phyloP scores from a whole-genome alignment of 2,329 filamentous ascomycete species.

The Hypocreales sp. region DNA sequence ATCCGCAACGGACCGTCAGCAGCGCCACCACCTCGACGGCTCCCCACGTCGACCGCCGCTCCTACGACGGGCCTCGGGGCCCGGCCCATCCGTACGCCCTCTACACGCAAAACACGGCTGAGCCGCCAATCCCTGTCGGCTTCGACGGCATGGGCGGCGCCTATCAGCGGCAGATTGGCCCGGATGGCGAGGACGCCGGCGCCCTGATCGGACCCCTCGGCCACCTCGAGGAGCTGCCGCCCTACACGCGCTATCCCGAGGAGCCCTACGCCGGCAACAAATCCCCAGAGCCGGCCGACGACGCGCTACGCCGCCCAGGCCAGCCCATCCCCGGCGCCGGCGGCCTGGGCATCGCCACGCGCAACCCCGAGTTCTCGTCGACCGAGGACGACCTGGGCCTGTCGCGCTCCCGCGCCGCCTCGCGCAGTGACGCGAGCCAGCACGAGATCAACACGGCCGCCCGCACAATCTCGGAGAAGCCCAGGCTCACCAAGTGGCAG shows the following conservation, averaged over 20 bases:
- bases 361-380: constrained; percentile 47
- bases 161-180: constrained; percentile 59
- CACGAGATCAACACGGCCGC: constrained; percentile 39
- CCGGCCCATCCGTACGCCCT: constrained; percentile 77
- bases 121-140: constrained; percentile 46
- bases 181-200: constrained; percentile 72
- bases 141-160: constrained; percentile 52
- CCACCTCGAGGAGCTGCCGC: constrained; percentile 80
- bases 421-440: constrained; percentile 35
- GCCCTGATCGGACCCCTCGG: constrained; percentile 80
- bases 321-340: constrained; percentile 38
- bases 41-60: constrained; percentile 15
- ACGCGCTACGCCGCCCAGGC: constrained; percentile 2
- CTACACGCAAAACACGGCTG: constrained; percentile 56
- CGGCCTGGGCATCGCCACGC: constrained; percentile 43
- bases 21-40: constrained; percentile 57
- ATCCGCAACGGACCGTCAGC: constrained; percentile 58
- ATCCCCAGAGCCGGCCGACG: constrained; percentile 11
- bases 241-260: constrained; percentile 81
- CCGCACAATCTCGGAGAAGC: constrained; percentile 29
- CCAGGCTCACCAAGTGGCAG: constrained; percentile 33
- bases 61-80: constrained; percentile 43
- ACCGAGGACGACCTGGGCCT: constrained; percentile 35
- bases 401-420: constrained; percentile 33
- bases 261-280: constrained; percentile 40